These are phyloP conservation scores for Aspergillus egyptiacus DNA, from an alignment of 495 filamentous ascomycete genomes.

Conservation along the genomic window DNA sequence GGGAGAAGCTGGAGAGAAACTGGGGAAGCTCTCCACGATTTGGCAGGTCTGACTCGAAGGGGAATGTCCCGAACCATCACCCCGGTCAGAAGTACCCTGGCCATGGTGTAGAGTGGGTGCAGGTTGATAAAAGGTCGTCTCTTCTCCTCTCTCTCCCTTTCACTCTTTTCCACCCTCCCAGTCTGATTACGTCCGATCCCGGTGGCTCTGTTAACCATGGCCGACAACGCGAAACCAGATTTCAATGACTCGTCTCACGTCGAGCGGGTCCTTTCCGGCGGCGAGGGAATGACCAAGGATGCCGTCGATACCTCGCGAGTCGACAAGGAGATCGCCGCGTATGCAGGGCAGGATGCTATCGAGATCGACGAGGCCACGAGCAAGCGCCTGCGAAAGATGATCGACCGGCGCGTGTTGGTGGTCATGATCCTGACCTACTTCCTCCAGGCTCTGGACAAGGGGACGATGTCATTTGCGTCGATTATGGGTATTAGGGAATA, in stretches of 20 bases:
- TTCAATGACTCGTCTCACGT: constrained; percentile 42
- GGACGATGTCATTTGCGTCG: constrained; percentile 61
- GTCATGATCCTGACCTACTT: constrained; percentile 54
- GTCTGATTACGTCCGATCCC: background rate
- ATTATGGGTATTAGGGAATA: constrained; percentile 62
- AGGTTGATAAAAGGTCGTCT: background rate
- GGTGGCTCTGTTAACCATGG: background rate
- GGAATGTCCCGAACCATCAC: background rate
- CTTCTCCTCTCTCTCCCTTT: background rate
- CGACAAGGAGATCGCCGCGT: constrained; percentile 60
- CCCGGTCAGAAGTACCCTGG: too few relatives aligned
- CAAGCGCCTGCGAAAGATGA: constrained; percentile 45
- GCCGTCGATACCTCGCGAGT: constrained; percentile 48
- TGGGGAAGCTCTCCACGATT: background rate
- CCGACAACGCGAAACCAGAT: background rate
- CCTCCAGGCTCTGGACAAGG: constrained; percentile 67
- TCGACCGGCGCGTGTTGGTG: constrained; percentile 49
- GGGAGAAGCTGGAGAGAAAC: constrained; percentile 5
- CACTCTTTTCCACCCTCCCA: background rate
- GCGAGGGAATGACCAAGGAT: constrained; percentile 39
- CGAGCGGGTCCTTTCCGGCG: constrained; percentile 39
- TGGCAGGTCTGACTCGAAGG: background rate
- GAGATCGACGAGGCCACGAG: constrained; percentile 51
- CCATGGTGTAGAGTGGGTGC: background rate
- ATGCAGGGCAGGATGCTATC: constrained; percentile 44